Evolutionary conservation across 192 early-diverging fungal species (phyloP), one percentile per base, ranked within the genome.

Genomic region (Gaertneriomyces semiglobifer): DNA sequence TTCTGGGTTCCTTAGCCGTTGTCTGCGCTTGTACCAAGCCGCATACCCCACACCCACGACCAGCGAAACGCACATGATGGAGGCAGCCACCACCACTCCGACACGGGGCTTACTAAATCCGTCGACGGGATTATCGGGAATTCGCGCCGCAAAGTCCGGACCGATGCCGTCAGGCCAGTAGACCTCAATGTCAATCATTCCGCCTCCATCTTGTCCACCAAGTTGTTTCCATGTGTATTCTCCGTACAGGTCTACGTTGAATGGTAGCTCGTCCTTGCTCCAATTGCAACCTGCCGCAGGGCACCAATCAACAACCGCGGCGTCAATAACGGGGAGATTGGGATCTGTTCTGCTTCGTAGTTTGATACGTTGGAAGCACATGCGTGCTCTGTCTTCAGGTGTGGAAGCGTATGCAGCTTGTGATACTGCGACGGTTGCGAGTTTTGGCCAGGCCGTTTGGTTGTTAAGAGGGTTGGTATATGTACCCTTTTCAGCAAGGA

Each of bases 161-260:
- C 65, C 65, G 58, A 58, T 16, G 12, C 56, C 56, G 38, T 58
- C 56, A n/a, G 58, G 65, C 74, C 74, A 76, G 6, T 33, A n/a
- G 41, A 76, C 63, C 18, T 73, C 70, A 11, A 76, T 12, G 5
- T 68, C 50, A 6, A 76, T 16, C 6, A 9, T 57, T 8, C 66
- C 70, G 7, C 65, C 74, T 11, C 47, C 54, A 11, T 68, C 40
- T 11, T 47, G 42, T 14, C 70, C 74, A 12, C 71, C 70, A 43
- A 76, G 64, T 2, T 62, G 63, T 18, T 63, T 53, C 69, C 69
- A 75, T 9, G 65, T 61, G 53, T 52, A n/a, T 51, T 73, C 74
- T 41, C 73, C 73, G 48, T 78, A 78, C n/a, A 78, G 25, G 52
- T 78, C 77, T 7, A 72, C 69, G 52, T 78, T 78, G 52, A 25